A percentile compares a stretch with the other conserved stretches of the same genome.
Conservation (phyloP, 2,329 filamentous ascomycete genomes). For the Botrytis hyacinthi region DNA sequence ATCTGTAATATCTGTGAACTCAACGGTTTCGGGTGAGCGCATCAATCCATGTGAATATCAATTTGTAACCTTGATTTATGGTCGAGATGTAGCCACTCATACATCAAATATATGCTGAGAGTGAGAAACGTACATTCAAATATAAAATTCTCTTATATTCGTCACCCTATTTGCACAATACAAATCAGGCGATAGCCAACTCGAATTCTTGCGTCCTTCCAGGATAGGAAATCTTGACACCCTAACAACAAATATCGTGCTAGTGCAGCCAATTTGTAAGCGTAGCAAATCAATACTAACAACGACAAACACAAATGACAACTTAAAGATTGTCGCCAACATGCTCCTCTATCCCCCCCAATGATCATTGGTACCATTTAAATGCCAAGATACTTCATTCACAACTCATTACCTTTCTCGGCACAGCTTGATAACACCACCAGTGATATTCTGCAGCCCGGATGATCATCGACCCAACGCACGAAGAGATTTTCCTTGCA, state of each 20-base stretch:
- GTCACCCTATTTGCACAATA: neutral
- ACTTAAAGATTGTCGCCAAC: neutral
- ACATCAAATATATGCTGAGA: neutral
- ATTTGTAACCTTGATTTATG: neutral
- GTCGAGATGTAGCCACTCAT: neutral
- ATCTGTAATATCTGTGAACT: neutral
- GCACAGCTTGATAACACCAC: neutral
- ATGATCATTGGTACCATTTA: neutral
- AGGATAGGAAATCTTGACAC: neutral
- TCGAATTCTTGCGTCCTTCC: neutral
- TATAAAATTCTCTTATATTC: neutral
- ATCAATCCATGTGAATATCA: neutral
- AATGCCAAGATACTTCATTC: neutral
- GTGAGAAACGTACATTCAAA: neutral
- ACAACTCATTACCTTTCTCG: neutral
- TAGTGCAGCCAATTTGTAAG: neutral
- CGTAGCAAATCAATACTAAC: neutral
- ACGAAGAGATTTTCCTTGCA: slow-evolving; percentile 1
- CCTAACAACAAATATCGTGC: neutral
- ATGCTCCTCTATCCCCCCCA: neutral
- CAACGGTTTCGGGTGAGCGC: neutral
- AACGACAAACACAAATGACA: neutral
- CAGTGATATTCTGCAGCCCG: neutral
- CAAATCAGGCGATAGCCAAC: neutral
- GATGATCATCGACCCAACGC: neutral